phyloP scores from a whole-genome alignment of 192 early-diverging fungal genomes.

The Geranomyces michiganensis region DNA sequence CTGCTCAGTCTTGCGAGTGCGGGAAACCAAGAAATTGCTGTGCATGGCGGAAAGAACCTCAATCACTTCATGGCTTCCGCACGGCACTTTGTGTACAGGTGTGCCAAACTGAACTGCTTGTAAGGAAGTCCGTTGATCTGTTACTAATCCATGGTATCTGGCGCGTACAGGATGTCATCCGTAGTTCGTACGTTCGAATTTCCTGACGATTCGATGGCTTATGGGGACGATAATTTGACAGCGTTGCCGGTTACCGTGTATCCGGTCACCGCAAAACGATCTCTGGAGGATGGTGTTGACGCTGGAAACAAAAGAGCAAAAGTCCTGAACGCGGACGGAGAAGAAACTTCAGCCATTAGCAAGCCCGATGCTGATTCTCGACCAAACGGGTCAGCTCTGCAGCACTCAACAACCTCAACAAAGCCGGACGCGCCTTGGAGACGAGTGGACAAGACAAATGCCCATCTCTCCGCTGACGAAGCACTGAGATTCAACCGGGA shows the following conservation, averaged over 20 bases:
- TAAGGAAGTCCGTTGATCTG: too few species aligned
- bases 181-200: conserved; percentile 32
- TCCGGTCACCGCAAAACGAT: conserved; percentile 37
- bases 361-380: too few species aligned
- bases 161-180: conserved; percentile 27
- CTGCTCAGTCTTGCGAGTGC: conserved; percentile 85
- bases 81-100: conserved; percentile 77
- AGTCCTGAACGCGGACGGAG: too few species aligned
- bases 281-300: too few species aligned
- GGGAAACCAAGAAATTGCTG: conserved; percentile 56
- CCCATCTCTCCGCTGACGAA: background rate
- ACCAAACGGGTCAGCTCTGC: too few species aligned
- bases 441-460: background rate
- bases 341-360: too few species aligned
- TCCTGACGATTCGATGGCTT: conserved; percentile 33
- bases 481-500: conserved; percentile 12
- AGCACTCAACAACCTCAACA: too few species aligned
- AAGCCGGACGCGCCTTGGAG: too few species aligned
- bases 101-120: background rate
- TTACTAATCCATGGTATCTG: too few species aligned
- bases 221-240: conserved; percentile 67
- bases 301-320: too few species aligned
- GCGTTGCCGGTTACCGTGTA: conserved; percentile 67
- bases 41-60: conserved; percentile 80
- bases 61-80: conserved; percentile 78